A percentile compares a stretch with the other conserved stretches of the same genome.
phyloP scores from a whole-genome alignment of 169 alveolate genomes.

The Eimeria zaria region DNA sequence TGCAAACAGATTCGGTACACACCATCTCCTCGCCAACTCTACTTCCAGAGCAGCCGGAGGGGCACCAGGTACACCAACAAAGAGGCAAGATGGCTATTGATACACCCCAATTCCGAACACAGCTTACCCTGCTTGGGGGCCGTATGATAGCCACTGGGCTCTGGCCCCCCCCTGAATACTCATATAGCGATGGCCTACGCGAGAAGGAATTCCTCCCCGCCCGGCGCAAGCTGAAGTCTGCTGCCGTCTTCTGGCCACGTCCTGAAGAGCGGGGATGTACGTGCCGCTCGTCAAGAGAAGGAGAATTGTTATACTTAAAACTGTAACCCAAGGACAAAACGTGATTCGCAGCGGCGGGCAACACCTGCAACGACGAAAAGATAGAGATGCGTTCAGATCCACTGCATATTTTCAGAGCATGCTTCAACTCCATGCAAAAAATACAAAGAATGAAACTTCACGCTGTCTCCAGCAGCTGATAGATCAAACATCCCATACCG shows the following conservation, averaged over 20 bases:
- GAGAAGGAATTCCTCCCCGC: neutral
- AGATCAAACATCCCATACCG: neutral
- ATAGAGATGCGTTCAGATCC: neutral
- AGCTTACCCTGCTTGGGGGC: slow-evolving; percentile 34
- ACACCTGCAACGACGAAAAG: neutral
- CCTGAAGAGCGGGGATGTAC: neutral
- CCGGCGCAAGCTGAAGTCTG: neutral
- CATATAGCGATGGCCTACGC: neutral
- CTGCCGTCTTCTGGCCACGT: neutral
- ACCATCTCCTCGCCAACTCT: neutral
- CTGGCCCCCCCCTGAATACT: neutral
- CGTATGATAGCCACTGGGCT: neutral
- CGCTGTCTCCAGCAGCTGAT: neutral
- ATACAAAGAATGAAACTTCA: neutral
- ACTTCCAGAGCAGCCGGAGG: neutral
- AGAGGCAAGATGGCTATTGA: too few relatives aligned
- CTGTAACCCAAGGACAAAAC: slow-evolving; percentile 46
- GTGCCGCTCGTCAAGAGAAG: slow-evolving; percentile 7
- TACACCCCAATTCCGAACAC: too few relatives aligned
- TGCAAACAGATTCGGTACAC: neutral
- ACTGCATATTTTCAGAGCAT: too few relatives aligned
- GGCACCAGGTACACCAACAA: neutral
- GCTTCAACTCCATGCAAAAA: neutral
- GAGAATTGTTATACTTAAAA: neutral
- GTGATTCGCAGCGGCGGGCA: slow-evolving; percentile 31